Evolutionary conservation across 2,329 filamentous ascomycete species (phyloP).

Genomic region (Curvularia spicifera): DNA sequence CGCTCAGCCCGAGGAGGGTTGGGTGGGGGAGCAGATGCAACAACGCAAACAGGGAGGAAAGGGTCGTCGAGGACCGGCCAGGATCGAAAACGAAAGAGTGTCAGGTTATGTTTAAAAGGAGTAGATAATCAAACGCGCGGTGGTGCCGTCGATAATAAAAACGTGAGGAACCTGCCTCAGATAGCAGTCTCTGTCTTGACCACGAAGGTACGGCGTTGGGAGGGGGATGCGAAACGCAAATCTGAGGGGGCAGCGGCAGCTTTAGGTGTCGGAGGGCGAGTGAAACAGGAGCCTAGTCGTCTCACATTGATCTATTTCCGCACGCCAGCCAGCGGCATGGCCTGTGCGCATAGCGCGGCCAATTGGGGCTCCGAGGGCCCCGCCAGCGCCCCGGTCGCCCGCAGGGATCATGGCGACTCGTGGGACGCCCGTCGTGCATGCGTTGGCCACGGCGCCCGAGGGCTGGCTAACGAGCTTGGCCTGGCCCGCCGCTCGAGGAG

Average conservation of each 20-base stretch:
- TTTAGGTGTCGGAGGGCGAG: constrained; percentile 50
- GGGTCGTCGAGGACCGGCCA: constrained; percentile 48
- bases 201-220: constrained; percentile 43
- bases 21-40: constrained; percentile 23
- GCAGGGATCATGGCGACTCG: constrained; percentile 30
- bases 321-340: constrained; percentile 36
- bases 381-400: constrained; percentile 13
- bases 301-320: constrained; percentile 48
- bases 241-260: constrained; percentile 48
- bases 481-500: constrained; percentile 1
- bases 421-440: constrained; percentile 25
- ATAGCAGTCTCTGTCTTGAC: constrained; percentile 46
- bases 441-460: constrained; percentile 20
- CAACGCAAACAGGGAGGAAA: constrained; percentile 42
- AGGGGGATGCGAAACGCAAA: constrained; percentile 47
- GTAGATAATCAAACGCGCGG: constrained; percentile 47
- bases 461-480: constrained; percentile 14
- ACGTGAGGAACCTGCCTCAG: constrained; percentile 45
- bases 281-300: constrained; percentile 51
- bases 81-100: constrained; percentile 44
- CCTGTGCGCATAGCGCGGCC: constrained; percentile 33
- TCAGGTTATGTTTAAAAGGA: constrained; percentile 46
- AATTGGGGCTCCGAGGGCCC: constrained; percentile 27
- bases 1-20: constrained; percentile 25
- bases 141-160: constrained; percentile 15